Evolutionary conservation across 768 basidiomycete species (phyloP).

Genomic region (Phaffia australis): DNA sequence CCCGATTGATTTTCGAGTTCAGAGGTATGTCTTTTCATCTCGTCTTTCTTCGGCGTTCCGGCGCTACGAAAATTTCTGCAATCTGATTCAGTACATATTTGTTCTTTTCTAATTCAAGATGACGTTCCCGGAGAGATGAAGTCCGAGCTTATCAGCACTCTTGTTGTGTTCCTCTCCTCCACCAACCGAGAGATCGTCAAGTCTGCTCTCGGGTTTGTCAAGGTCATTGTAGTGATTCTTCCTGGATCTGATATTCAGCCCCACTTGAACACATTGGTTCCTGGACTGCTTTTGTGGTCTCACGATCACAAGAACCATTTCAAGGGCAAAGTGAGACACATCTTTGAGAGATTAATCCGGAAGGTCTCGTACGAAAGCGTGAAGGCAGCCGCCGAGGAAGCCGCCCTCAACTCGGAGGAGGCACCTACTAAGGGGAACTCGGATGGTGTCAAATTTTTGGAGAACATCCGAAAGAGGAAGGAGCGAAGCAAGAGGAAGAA

Average conservation of each 20-base stretch:
- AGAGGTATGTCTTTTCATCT: conserved; percentile 50
- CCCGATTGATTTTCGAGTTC: conserved; percentile 89
- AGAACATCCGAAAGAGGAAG: conserved; percentile 92
- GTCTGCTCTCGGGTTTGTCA: conserved; percentile 86
- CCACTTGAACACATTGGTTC: conserved; percentile 65
- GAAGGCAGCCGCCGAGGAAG: conserved; percentile 53
- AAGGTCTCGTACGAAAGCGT: conserved; percentile 82
- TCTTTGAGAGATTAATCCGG: conserved; percentile 89
- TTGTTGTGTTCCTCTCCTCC: conserved; percentile 75
- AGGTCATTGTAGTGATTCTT: conserved; percentile 80
- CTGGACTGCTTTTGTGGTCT: conserved; percentile 77
- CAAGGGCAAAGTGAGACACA: conserved; percentile 90
- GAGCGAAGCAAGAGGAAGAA: conserved; percentile 85
- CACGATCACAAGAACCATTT: conserved; percentile 99
- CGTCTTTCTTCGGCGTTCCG: background rate
- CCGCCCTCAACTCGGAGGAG: conserved; percentile 61
- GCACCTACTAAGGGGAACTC: conserved; percentile 61
- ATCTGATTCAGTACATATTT: background rate
- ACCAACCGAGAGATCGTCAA: conserved; percentile 97
- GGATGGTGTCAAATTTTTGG: conserved; percentile 63
- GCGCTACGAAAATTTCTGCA: background rate
- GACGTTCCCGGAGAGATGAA: conserved; percentile 59
- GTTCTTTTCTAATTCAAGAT: conserved; percentile 43
- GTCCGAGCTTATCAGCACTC: conserved; percentile 70
- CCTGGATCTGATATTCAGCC: conserved; percentile 60